These are phyloP conservation scores for Dactylellina parvicollis DNA, from an alignment of 2,329 filamentous ascomycete species.

Conservation along the genomic window DNA sequence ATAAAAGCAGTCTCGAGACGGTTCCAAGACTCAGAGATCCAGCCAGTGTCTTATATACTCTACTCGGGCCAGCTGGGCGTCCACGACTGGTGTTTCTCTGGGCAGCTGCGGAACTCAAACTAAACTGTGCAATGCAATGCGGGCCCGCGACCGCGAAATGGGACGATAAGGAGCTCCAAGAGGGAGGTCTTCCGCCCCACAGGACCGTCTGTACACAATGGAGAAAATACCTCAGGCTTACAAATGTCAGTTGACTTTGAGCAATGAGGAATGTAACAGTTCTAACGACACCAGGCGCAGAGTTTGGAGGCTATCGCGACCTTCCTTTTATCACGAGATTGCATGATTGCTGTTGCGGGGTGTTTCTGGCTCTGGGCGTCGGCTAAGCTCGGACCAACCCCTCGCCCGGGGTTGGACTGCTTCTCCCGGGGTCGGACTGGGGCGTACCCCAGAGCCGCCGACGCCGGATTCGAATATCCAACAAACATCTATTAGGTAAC, in stretches of 20 bases:
- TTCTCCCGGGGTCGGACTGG: slow-evolving; percentile 20
- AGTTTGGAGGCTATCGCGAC: slow-evolving; percentile 26
- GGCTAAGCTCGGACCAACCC: slow-evolving; percentile 44
- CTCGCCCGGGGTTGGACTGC: slow-evolving; percentile 40
- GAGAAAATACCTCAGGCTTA: background rate
- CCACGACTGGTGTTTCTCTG: slow-evolving; percentile 5
- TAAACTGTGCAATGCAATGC: background rate
- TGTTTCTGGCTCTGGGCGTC: slow-evolving; percentile 11
- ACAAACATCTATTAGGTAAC: background rate
- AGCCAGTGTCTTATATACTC: too few relatives aligned
- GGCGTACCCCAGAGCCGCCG: background rate
- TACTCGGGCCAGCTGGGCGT: slow-evolving; percentile 2
- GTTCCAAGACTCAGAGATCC: background rate
- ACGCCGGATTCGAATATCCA: slow-evolving; percentile 35
- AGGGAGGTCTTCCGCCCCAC: slow-evolving; percentile 35
- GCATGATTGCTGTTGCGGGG: slow-evolving; percentile 4
- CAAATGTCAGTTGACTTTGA: background rate
- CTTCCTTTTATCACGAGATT: too few relatives aligned
- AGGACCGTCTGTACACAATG: too few relatives aligned
- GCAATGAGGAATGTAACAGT: slow-evolving; percentile 14
- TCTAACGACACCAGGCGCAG: slow-evolving; percentile 12
- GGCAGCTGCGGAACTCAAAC: slow-evolving; percentile 14
- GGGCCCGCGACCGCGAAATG: slow-evolving; percentile 9
- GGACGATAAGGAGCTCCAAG: slow-evolving; percentile 31
- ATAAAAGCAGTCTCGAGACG: slow-evolving; percentile 14